Conservation (phyloP, 306 rosid species). For the Hippophae gyantsensis region DNA sequence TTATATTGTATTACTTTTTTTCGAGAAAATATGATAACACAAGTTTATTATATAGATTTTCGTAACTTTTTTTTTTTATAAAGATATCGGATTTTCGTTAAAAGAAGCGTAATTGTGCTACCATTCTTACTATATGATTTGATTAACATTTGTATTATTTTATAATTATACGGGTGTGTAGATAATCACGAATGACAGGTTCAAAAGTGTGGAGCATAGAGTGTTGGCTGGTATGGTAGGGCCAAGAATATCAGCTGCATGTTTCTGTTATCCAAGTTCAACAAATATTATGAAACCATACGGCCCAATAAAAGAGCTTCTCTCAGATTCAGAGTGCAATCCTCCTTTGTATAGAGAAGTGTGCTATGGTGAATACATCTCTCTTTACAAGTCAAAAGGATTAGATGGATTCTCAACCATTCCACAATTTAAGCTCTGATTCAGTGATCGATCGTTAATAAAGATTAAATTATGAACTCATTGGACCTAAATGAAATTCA, state of each 20-base stretch:
- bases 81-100: too few relatives aligned
- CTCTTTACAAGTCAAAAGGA: not conserved
- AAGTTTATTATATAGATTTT: too few relatives aligned
- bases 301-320: conserved; percentile 17
- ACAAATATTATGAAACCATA: conserved; percentile 5
- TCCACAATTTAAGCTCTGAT: conserved; percentile 1
- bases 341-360: conserved; percentile 8
- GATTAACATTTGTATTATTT: too few relatives aligned
- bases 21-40: too few relatives aligned
- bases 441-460: too few relatives aligned
- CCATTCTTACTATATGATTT: too few relatives aligned
- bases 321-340: conserved; percentile 1
- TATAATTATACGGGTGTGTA: not conserved
- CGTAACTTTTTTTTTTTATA: too few relatives aligned
- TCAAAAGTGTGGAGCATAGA: conserved; percentile 19
- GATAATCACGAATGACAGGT: conserved; percentile 13
- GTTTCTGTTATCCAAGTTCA: conserved; percentile 10
- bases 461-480: too few relatives aligned
- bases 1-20: too few relatives aligned
- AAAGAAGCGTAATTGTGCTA: too few relatives aligned
- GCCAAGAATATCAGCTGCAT: conserved; percentile 17
- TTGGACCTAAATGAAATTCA: too few relatives aligned
- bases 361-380: conserved; percentile 3
- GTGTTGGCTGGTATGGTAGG: conserved; percentile 6
- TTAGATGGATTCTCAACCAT: conserved; percentile 4